phyloP scores from a whole-genome alignment of 2,329 filamentous ascomycete species.

The Cladorrhinum sp. region DNA sequence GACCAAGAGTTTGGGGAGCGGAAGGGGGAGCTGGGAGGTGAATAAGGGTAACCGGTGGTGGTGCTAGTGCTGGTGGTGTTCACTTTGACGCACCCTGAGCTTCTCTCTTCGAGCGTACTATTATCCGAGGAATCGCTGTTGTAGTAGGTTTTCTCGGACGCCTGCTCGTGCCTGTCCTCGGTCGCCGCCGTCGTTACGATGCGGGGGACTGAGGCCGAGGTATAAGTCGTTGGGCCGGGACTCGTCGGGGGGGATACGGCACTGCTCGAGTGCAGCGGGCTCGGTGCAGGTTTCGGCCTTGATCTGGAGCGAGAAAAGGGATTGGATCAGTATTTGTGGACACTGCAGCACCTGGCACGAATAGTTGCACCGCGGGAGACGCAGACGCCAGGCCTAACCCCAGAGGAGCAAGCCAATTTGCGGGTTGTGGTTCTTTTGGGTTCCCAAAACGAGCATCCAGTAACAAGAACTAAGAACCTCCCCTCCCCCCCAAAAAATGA shows the following conservation, averaged over 20 bases:
- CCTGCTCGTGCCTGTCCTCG: constrained; percentile 27
- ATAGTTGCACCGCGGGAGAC: constrained; percentile 33
- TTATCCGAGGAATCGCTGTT: constrained; percentile 38
- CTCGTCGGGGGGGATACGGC: constrained; percentile 43
- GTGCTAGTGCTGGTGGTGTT: neutral
- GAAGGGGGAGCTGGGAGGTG: neutral
- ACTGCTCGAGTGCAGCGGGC: constrained; percentile 46
- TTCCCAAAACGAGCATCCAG: constrained; percentile 5
- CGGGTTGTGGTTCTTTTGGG: constrained; percentile 4
- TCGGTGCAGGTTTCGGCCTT: constrained; percentile 46
- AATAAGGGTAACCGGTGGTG: neutral
- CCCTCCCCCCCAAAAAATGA: neutral
- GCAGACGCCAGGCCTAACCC: constrained; percentile 20
- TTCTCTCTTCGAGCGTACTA: constrained; percentile 33
- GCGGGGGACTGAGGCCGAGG: constrained; percentile 32
- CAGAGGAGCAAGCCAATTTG: constrained; percentile 15
- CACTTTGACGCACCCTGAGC: constrained; percentile 32
- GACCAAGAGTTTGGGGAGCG: constrained; percentile 1
- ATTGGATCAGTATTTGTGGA: constrained; percentile 33
- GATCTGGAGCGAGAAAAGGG: constrained; percentile 40
- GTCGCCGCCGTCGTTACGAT: constrained; percentile 33
- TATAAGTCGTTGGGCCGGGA: constrained; percentile 40
- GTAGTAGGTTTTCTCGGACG: constrained; percentile 35
- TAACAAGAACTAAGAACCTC: too few species aligned
- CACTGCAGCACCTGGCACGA: constrained; percentile 28